Evolutionary conservation across 176 grass and related monocot species (phyloP), one percentile per base, ranked within the genome.

Genomic region (Microstegium vimineum): DNA sequence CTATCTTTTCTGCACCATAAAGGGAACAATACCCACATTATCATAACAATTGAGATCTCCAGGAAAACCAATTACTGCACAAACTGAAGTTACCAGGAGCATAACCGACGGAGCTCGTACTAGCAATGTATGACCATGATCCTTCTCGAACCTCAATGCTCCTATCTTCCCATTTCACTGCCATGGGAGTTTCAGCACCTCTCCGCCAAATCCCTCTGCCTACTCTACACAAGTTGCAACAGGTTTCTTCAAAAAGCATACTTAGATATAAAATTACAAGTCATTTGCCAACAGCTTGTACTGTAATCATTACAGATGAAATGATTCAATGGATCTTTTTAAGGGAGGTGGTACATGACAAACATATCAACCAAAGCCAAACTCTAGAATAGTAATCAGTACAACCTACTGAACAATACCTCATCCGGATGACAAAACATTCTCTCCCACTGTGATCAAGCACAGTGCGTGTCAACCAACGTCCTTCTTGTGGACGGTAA

Each of bases 201-300:
- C 95, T 91, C 61, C 89, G 79, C 95, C 92, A 98, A 82, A 98
- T 93, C 78, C 95, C 92, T 93, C 89, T 94, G 66, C 95, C 95
- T 94, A 98, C 69, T 90, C 95, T 98, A 90, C 84, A 98, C 41
- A 88, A 76, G 31, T 77, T 70, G 45, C 49, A 75, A 80, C 46
- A 47, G 36, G 78, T 32, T 84, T 82, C 41, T 83, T 82, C 34
- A 70, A 76, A 76, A 77, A 76, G 1, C 16, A 64, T 30, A 62
- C 62, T 26, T 25, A 81, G 32, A 76, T 66, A 79, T 25, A 69
- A 51, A 67, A 75, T 73, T 52, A 33, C 14, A 81, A 27, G 15
- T 12, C 31, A 54, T 10, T 43, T 14, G 45, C 22, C 22, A 27
- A 32, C 25, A 75, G 51, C 25, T 71, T 62, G 26, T 15, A 60